Evolutionary conservation across 225 moss, liverwort and hornwort species (phyloP).

Genomic region (Takakia lepidozioides): DNA sequence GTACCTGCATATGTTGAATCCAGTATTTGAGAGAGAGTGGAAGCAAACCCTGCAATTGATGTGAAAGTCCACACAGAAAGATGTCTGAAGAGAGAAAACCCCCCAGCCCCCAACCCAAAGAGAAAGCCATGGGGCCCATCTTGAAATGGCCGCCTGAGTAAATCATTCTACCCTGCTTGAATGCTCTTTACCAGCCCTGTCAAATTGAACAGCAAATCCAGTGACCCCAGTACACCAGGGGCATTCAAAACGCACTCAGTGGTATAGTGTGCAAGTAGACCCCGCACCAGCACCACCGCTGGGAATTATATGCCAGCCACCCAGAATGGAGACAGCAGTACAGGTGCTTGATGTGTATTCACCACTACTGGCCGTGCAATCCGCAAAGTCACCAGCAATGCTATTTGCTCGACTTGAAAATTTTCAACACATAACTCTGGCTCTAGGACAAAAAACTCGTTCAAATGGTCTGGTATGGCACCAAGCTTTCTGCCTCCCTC

Average conservation of each 20-base stretch:
- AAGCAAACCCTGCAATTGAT: constrained; percentile 18
- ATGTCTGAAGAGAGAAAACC: constrained; percentile 10
- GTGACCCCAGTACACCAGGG: constrained; percentile 10
- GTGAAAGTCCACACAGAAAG: constrained; percentile 15
- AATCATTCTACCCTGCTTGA: constrained; percentile 13
- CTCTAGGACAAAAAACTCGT: constrained; percentile 6
- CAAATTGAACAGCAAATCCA: constrained; percentile 13
- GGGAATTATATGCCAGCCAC: constrained; percentile 7
- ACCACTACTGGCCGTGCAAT: constrained; percentile 10
- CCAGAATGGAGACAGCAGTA: constrained; percentile 6
- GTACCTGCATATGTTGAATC: constrained; percentile 8
- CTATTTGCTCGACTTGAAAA: neutral
- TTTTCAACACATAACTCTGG: constrained; percentile 8
- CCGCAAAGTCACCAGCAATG: constrained; percentile 6
- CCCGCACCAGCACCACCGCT: constrained; percentile 8
- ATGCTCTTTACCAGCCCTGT: constrained; percentile 12
- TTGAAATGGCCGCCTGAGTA: constrained; percentile 11
- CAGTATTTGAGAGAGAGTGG: constrained; percentile 13
- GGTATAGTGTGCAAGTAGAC: constrained; percentile 12
- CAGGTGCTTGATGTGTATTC: constrained; percentile 15
- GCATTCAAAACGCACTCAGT: constrained; percentile 9
- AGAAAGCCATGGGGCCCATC: constrained; percentile 15
- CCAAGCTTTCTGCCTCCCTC: neutral
- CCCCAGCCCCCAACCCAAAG: constrained; percentile 12
- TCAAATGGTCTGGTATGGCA: constrained; percentile 8